Evolutionary conservation across 176 grass and related monocot species (phyloP), one percentile per base, ranked within the genome.

Genomic region (Oryza brachyantha): DNA sequence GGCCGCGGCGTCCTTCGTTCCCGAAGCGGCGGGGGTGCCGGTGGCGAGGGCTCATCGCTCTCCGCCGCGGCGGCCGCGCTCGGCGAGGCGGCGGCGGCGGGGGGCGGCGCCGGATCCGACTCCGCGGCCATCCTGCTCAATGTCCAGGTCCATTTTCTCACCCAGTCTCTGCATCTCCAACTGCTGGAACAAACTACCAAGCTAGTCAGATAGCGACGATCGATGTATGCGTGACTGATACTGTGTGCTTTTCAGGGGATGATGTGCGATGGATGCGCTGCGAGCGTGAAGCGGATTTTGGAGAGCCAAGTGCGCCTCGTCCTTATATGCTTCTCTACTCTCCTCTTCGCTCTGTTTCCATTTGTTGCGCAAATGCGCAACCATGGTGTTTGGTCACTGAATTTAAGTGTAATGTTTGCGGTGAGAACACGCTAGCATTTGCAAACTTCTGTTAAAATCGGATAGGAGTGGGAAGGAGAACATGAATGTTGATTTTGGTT

Each of bases 191-290:
- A n/a, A n/a, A n/a, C n/a, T n/a, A n/a, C n/a, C n/a, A n/a, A 48
- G 14, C 45, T 48, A 0, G 3, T 19, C 14, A 48, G 45, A 14
- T 48, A 48, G 45, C 3, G 14, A 48, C 5, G 45, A 5, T 48
- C 5, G 45, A 5, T 48, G 13, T 22, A 22, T n/a, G 21, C 10
- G 52, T 24, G 52, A 24, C n/a, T 72, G 41, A 19, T 79, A 12
- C 13, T 73, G 50, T 67, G 3, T 68, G 37, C 2, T 16, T 69
- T 65, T 43, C 88, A 98, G 87, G 92, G 95, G 1, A 98, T 98
- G 92, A 86, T 86, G 60, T 98, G 95, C 19, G 92, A 90, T 48
- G 95, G 95, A 70, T 97, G 95, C 73, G 89, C 95, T 5, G 76
- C 87, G 2, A 98, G 95, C 46, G 92, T 97, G 82, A 94, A 92